Evolutionary conservation across 495 filamentous ascomycete genomes (phyloP).

Genomic region (Aspergillus sclerotioniger): DNA sequence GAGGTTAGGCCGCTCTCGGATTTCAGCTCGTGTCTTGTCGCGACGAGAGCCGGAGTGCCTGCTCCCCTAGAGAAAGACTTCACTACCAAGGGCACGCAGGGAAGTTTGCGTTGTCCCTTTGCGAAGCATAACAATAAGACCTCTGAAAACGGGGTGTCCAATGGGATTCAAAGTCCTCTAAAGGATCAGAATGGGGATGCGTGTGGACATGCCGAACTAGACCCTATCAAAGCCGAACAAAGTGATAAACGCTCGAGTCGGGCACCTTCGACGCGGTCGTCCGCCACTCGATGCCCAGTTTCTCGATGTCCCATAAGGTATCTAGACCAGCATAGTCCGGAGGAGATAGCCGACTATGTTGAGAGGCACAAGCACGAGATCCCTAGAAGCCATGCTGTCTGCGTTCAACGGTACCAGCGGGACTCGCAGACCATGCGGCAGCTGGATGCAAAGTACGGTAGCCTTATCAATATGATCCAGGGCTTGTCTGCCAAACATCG

Average conservation of each 20-base stretch:
- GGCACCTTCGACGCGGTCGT: constrained; percentile 44
- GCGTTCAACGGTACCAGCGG: constrained; percentile 80
- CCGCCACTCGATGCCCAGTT: constrained; percentile 71
- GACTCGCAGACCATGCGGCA: constrained; percentile 78
- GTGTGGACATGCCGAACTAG: constrained; percentile 39
- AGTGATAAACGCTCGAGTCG: constrained; percentile 38
- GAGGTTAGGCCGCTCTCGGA: constrained; percentile 18
- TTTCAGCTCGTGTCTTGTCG: constrained; percentile 38
- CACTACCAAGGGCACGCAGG: constrained; percentile 44
- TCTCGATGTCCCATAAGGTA: constrained; percentile 85
- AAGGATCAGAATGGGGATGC: constrained; percentile 30
- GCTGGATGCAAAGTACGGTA: constrained; percentile 88
- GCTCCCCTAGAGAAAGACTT: constrained; percentile 44
- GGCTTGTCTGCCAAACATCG: constrained; percentile 80
- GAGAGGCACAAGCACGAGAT: constrained; percentile 91
- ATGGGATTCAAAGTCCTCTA: constrained; percentile 26
- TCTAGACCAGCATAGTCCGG: constrained; percentile 82
- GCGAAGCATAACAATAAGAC: constrained; percentile 33
- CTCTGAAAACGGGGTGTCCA: constrained; percentile 27
- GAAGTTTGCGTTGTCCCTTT: constrained; percentile 47
- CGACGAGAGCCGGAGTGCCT: constrained; percentile 35
- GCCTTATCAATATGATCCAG: constrained; percentile 84
- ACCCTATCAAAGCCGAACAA: constrained; percentile 47
- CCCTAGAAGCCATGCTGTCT: constrained; percentile 85
- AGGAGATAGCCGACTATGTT: constrained; percentile 86